phyloP scores from a whole-genome alignment of 805 yeast genomes.

The Ogataea populi-albae region DNA sequence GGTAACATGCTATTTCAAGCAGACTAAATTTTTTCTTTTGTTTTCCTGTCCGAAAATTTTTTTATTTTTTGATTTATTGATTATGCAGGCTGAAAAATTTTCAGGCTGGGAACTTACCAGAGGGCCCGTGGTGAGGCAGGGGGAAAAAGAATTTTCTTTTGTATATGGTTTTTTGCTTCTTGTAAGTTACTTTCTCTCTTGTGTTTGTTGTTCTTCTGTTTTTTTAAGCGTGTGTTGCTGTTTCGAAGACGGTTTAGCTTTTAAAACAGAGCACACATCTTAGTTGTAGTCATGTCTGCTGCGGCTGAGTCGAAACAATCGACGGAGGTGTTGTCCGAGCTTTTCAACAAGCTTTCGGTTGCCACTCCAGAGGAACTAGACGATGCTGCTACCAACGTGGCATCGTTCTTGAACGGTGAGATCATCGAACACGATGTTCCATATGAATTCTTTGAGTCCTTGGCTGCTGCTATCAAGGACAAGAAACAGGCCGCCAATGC shows the following conservation, averaged over 20 bases:
- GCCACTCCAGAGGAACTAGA: conserved; percentile 81
- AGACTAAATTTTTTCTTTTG: background rate
- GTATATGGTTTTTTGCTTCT: background rate
- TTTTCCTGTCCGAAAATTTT: conserved; percentile 4
- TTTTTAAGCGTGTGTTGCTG: conserved; percentile 1
- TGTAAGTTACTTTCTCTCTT: background rate
- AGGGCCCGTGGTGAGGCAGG: conserved; percentile 1
- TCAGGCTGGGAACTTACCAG: conserved; percentile 9
- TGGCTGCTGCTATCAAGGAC: conserved; percentile 71
- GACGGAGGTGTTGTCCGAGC: conserved; percentile 84
- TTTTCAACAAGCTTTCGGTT: conserved; percentile 87
- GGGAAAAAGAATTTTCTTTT: background rate
- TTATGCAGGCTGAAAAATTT: conserved; percentile 3
- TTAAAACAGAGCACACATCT: conserved; percentile 2
- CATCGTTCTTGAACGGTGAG: conserved; percentile 92
- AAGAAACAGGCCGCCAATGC: conserved; percentile 84
- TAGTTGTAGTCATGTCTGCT: conserved; percentile 19
- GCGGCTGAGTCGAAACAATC: conserved; percentile 63
- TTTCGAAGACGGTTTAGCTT: conserved; percentile 1
- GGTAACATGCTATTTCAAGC: background rate
- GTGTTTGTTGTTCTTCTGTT: background rate
- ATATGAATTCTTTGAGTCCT: conserved; percentile 74
- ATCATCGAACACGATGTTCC: conserved; percentile 99
- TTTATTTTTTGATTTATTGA: conserved; percentile 5
- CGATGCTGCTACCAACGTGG: conserved; percentile 82